Evolutionary conservation across 2,329 filamentous ascomycete genomes (phyloP).

Genomic region (Arthrobotrys iridis): DNA sequence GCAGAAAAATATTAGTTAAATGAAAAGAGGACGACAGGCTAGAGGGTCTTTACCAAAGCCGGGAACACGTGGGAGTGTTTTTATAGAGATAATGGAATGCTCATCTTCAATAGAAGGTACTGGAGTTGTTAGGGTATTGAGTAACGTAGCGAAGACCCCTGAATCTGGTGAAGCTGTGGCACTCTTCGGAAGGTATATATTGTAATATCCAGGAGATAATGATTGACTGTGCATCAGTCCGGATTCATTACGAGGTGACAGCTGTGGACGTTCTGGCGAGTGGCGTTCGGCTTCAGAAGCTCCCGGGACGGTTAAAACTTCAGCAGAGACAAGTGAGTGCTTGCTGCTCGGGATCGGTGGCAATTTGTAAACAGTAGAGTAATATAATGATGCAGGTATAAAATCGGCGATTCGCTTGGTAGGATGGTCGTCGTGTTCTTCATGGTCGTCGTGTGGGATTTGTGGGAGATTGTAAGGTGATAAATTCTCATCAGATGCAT

Average conservation of each 20-base stretch:
- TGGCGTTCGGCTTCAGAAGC: not conserved
- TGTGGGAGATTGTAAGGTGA: constrained; percentile 46
- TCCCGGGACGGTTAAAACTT: not conserved
- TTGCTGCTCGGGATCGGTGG: constrained; percentile 33
- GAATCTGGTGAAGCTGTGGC: not conserved
- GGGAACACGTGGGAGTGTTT: not conserved
- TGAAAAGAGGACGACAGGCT: not conserved
- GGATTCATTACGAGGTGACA: not conserved
- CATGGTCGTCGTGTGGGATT: constrained; percentile 48
- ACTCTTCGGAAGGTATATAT: constrained; percentile 16
- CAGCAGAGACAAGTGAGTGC: not conserved
- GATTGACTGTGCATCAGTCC: not conserved
- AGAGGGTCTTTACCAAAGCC: not conserved
- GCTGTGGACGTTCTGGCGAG: not conserved
- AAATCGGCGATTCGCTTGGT: not conserved
- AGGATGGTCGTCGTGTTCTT: constrained; percentile 1
- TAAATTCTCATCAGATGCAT: constrained; percentile 43
- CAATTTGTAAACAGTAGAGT: constrained; percentile 5
- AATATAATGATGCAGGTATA: not conserved
- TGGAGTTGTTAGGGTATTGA: not conserved
- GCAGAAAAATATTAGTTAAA: not conserved
- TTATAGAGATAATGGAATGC: constrained; percentile 8
- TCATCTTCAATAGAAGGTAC: not conserved
- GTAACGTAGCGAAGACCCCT: not conserved
- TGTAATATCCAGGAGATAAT: not conserved